Evolutionary conservation across 208 protist genomes (phyloP), one percentile per base, ranked within the genome.

Genomic region (Vickermania ingenoplastis): DNA sequence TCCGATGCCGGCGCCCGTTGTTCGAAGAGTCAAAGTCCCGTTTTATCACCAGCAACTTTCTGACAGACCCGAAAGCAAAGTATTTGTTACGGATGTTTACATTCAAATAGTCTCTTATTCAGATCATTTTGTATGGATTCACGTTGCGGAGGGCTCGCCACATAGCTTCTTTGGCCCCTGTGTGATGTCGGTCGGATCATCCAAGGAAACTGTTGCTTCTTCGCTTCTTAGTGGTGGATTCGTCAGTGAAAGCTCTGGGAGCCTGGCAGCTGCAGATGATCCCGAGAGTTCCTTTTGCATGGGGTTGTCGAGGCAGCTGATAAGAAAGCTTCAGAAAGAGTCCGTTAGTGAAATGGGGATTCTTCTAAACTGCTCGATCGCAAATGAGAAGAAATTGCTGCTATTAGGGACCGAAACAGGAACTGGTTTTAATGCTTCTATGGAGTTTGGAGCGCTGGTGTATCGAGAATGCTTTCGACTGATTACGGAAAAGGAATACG

Each of bases 91-190:
- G 0, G 25, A 73, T 21, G 71, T 77, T 13, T 73, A 58, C 26
- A 48, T 83, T 11, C 71, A 91, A 29, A 50, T 83, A 21, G 23
- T 81, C 1, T 61, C 67, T 0, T 91, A 86, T 53, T 65, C 25
- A 2, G 59, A 41, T 2, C 77, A 71, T 0, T 82, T 82, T 45
- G 79, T 87, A 50, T 90, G 83, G 83, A 57, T 91, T 4, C 79
- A 91, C 59, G 49, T 91, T 1, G 73, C 79, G 0, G 77, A 86
- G 57, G 59, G 62, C 50, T 57, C 64, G 0, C 36, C 36, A 45
- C 11, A 17, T 7, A 45, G 36, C 17, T 7, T 17, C 11, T 7
- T 45, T n/a, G 36, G 36, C 17, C 36, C 36, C 17, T 45, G 36
- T 45, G 36, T 17, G 36, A 45, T 45, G 17, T 45, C 36, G 11